Evolutionary conservation across 2,329 filamentous ascomycete species (phyloP).

Genomic region (Cordyceps farinosa): DNA sequence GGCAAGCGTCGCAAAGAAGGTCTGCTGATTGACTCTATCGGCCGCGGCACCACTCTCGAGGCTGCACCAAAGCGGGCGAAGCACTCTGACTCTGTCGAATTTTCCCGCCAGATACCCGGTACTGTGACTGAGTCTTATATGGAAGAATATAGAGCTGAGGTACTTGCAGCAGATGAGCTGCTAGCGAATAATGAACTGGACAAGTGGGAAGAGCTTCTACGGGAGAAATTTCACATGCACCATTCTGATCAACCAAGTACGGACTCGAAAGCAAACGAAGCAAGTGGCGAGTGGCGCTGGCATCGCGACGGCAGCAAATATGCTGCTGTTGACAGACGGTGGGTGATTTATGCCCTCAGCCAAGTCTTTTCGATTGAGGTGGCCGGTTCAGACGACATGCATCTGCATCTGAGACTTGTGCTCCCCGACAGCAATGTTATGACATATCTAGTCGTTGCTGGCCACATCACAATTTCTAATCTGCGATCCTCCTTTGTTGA

Average conservation of each 20-base stretch:
- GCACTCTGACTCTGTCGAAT: conserved; percentile 30
- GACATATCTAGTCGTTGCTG: conserved; percentile 57
- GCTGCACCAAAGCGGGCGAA: conserved; percentile 33
- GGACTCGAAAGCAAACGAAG: conserved; percentile 25
- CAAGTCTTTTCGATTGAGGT: conserved; percentile 56
- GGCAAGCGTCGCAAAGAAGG: conserved; percentile 57
- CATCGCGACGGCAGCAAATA: conserved; percentile 43
- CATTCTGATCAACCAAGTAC: neutral
- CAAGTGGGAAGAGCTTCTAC: conserved; percentile 49
- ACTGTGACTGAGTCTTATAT: conserved; percentile 50
- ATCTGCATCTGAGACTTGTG: conserved; percentile 31
- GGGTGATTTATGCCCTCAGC: conserved; percentile 61
- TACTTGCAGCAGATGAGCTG: conserved; percentile 45
- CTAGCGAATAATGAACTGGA: conserved; percentile 43
- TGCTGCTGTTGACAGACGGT: conserved; percentile 58
- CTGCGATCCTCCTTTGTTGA: conserved; percentile 55
- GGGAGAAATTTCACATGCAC: conserved; percentile 46
- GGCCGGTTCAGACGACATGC: conserved; percentile 37
- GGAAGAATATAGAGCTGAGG: conserved; percentile 41
- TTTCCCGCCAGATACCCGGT: conserved; percentile 42
- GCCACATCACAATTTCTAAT: conserved; percentile 58
- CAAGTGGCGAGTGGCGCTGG: conserved; percentile 48
- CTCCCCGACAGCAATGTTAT: conserved; percentile 53
- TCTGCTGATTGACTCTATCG: conserved; percentile 69
- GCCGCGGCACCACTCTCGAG: conserved; percentile 53